Base-by-base conservation (phyloP, 441 rosid genomes). In the Kokia cookei region DNA sequence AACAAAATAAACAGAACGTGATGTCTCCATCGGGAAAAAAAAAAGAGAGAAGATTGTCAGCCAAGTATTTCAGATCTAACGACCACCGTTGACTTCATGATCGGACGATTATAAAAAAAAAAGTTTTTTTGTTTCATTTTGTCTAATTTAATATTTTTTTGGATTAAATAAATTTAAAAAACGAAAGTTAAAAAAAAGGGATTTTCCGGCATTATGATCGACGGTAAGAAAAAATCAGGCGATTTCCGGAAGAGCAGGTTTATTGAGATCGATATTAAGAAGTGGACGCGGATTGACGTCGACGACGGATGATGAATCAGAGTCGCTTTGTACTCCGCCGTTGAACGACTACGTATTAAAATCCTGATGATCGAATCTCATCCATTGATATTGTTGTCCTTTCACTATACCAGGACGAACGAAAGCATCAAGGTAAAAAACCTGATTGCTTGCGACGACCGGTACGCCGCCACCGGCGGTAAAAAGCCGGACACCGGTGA, bases 221-320 rank as follows among this genome's bases (percentile, higher is more conserved):
- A 17, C 3, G 58, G 12, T 50, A 73, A 78, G 35, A 71, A 58
- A 78, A 63, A 58, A 19, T 79, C 84, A 87, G 54, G 75, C 79
- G 17, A 77, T 8, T 42, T 90, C 93, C 37, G 37, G 37, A 19
- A 79, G 73, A 1, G 93, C 89, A 14, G 86, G 88, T 27, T 64
- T 48, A 74, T 92, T 92, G 53, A 92, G 95, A 69, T 88, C 91
- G 24, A 87, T 75, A 83, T 86, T 88, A 1, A 90, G 76, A 3
- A 78, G 71, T 17, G 80, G 63, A 7, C 77, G 73, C 1, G 81
- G 82, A 12, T 70, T 72, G 63, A 65, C 65, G 35, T 79, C 75
- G 64, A 90, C 61, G 65, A 87, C 84, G 47, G 87, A 84, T 4
- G 92, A 91, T 4, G 92, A 86, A 75, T 89, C 89, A 7, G 91